phyloP scores from a whole-genome alignment of 2,329 filamentous ascomycete genomes.

The Colletotrichum limetticola region DNA sequence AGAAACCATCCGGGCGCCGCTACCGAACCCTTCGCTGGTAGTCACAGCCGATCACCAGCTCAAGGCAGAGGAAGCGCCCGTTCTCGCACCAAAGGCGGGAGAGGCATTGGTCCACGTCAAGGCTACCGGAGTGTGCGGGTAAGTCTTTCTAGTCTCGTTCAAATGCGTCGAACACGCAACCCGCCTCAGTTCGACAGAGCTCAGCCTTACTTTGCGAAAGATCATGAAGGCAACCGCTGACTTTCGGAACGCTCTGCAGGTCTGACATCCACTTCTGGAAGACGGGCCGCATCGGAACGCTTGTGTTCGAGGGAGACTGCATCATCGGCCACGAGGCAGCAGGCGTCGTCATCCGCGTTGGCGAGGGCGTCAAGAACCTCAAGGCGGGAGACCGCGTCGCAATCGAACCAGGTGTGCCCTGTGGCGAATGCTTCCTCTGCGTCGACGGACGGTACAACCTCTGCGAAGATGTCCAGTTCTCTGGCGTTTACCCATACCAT shows the following conservation, averaged over 20 bases:
- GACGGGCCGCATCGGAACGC: slow-evolving; percentile 69
- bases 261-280: slow-evolving; percentile 79
- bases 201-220: no score
- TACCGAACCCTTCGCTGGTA: slow-evolving; percentile 65
- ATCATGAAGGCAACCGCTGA: background rate
- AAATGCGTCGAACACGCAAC: no score
- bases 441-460: slow-evolving; percentile 70
- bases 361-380: slow-evolving; percentile 63
- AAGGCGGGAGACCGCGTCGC: slow-evolving; percentile 72
- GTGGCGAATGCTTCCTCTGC: slow-evolving; percentile 69
- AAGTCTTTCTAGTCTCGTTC: slow-evolving; percentile 30
- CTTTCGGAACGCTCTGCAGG: slow-evolving; percentile 41
- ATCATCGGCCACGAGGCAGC: slow-evolving; percentile 75
- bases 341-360: slow-evolving; percentile 67
- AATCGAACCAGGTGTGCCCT: slow-evolving; percentile 74
- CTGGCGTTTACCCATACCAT: slow-evolving; percentile 69
- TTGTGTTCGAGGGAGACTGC: slow-evolving; percentile 71
- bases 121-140: slow-evolving; percentile 73
- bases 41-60: slow-evolving; percentile 70
- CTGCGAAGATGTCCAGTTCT: slow-evolving; percentile 70
- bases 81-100: slow-evolving; percentile 62
- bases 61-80: slow-evolving; percentile 66
- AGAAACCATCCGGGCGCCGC: slow-evolving; percentile 40
- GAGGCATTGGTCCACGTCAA: slow-evolving; percentile 72
- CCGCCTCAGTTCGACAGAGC: no score